phyloP scores from a whole-genome alignment of 2,329 filamentous ascomycete genomes.

The Fusarium albosuccineum region DNA sequence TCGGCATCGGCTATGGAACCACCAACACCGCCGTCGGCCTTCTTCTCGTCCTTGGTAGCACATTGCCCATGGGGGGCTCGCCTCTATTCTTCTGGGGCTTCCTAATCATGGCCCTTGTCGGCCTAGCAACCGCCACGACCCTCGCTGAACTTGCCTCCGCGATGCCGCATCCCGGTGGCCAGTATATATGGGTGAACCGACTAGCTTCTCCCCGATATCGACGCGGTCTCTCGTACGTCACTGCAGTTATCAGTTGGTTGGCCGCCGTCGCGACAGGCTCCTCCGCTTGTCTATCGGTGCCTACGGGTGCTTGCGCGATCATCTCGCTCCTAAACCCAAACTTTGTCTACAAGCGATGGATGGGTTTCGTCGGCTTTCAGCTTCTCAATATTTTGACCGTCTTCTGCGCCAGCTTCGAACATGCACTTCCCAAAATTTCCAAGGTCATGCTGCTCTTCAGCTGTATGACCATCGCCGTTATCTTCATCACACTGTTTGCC shows the following conservation, averaged over 20 bases:
- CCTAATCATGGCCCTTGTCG: slow-evolving; percentile 39
- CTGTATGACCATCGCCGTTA: slow-evolving; percentile 38
- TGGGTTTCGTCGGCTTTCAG: slow-evolving; percentile 46
- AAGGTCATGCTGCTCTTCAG: slow-evolving; percentile 44
- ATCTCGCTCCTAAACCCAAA: slow-evolving; percentile 39
- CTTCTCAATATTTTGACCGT: slow-evolving; percentile 42
- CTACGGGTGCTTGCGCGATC: slow-evolving; percentile 38
- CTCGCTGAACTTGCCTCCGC: slow-evolving; percentile 46
- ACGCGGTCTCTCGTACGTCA: slow-evolving; percentile 41
- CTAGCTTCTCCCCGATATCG: slow-evolving; percentile 33
- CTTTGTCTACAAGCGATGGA: slow-evolving; percentile 46
- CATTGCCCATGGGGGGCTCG: slow-evolving; percentile 38
- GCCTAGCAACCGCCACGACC: slow-evolving; percentile 43
- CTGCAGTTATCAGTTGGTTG: slow-evolving; percentile 46
- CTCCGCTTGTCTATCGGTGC: slow-evolving; percentile 43
- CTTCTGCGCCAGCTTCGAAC: slow-evolving; percentile 40
- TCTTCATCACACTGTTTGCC: slow-evolving; percentile 46
- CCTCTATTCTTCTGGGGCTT: slow-evolving; percentile 46
- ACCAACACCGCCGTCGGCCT: slow-evolving; percentile 45
- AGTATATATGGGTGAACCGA: slow-evolving; percentile 45
- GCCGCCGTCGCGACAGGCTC: slow-evolving; percentile 44
- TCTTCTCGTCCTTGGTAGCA: slow-evolving; percentile 36
- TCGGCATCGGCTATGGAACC: slow-evolving; percentile 44
- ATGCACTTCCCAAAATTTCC: slow-evolving; percentile 44
- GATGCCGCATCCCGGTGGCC: slow-evolving; percentile 47